Evolutionary conservation across 2,329 filamentous ascomycete species (phyloP).

Genomic region (Trichoderma atroviride): DNA sequence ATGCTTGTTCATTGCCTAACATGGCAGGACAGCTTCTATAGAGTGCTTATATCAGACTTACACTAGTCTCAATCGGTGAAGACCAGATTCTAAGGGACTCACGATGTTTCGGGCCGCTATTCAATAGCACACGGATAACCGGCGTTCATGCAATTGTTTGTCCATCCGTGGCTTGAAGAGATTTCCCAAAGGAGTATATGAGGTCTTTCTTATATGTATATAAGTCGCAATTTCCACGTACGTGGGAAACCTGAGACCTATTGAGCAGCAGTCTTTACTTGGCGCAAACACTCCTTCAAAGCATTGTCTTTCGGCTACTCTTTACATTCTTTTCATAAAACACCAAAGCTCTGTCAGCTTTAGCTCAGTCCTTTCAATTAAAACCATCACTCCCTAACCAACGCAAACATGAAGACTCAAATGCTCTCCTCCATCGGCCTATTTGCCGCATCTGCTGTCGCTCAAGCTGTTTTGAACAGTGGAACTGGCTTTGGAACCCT

Average conservation of each 20-base stretch:
- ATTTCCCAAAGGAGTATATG: background rate
- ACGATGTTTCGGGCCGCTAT: background rate
- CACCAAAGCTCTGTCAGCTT: background rate
- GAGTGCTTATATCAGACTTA: conserved; percentile 20
- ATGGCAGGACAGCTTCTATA: conserved; percentile 11
- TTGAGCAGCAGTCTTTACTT: background rate
- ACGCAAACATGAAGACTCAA: conserved; percentile 10
- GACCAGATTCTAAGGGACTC: background rate
- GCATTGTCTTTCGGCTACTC: no score
- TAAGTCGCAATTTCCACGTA: background rate
- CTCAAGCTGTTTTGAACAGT: conserved; percentile 21
- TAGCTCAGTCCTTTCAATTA: background rate
- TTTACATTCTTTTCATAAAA: background rate
- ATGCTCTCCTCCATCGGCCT: conserved; percentile 1
- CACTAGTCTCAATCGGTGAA: background rate
- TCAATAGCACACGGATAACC: background rate
- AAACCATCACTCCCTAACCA: background rate
- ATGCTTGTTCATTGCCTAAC: background rate
- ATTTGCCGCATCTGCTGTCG: background rate
- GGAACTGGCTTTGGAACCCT: conserved; percentile 27
- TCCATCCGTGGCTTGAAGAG: background rate
- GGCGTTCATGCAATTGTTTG: background rate
- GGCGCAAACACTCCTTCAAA: background rate
- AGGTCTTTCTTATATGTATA: background rate
- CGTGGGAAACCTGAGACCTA: background rate